These are phyloP conservation scores for Trichodelitschia bisporula DNA, from an alignment of 495 filamentous ascomycete species.

Conservation along the genomic window DNA sequence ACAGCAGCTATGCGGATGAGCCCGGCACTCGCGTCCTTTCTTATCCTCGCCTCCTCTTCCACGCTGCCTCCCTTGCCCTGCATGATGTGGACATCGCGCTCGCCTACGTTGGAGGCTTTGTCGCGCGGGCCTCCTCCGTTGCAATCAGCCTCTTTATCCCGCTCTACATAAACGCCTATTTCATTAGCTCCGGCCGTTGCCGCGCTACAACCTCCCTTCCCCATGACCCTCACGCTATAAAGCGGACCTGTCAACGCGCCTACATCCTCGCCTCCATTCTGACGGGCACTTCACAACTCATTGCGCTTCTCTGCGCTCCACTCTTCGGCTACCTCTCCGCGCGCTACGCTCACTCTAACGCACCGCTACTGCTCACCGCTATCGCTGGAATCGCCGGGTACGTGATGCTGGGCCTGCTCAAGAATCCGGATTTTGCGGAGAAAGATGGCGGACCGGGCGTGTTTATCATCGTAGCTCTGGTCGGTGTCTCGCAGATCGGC, in stretches of 20 bases:
- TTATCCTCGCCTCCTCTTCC: slow-evolving; percentile 20
- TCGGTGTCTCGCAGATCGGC: slow-evolving; percentile 83
- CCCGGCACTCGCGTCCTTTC: slow-evolving; percentile 5
- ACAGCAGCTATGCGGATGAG: neutral
- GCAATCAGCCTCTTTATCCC: slow-evolving; percentile 88
- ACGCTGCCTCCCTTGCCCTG: slow-evolving; percentile 49
- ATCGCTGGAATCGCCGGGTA: slow-evolving; percentile 54
- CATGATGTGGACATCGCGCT: slow-evolving; percentile 53
- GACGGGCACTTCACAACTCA: slow-evolving; percentile 67
- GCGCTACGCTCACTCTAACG: slow-evolving; percentile 32
- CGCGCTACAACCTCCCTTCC: too few relatives aligned
- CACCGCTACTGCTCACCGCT: slow-evolving; percentile 48
- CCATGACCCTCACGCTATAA: slow-evolving; percentile 32
- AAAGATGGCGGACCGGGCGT: slow-evolving; percentile 36
- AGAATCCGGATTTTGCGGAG: slow-evolving; percentile 41
- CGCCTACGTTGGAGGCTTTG: slow-evolving; percentile 82
- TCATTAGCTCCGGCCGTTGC: slow-evolving; percentile 59
- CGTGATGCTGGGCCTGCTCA: slow-evolving; percentile 37
- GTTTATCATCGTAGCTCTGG: slow-evolving; percentile 49
- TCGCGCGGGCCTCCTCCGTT: slow-evolving; percentile 86
- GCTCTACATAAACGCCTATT: slow-evolving; percentile 74
- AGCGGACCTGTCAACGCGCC: slow-evolving; percentile 54
- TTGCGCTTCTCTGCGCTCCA: slow-evolving; percentile 66
- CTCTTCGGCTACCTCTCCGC: slow-evolving; percentile 62
- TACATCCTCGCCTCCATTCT: slow-evolving; percentile 68